phyloP scores from a whole-genome alignment of 257 asterid species.

The Lithospermum erythrorhizon region DNA sequence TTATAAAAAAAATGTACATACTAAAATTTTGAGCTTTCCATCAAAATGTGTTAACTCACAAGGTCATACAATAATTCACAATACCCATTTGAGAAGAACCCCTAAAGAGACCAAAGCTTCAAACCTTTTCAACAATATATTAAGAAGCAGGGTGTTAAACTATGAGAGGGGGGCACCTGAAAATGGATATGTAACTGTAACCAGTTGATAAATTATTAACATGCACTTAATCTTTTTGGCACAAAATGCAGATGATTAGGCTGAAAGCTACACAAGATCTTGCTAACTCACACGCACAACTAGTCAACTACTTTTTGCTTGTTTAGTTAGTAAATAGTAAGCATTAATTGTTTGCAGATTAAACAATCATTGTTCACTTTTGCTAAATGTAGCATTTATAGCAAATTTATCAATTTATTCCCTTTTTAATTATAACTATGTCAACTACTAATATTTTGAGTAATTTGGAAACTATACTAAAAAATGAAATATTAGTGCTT shows the following conservation, averaged over 20 bases:
- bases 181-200: background rate
- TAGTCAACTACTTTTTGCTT: no score
- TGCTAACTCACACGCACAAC: conserved; percentile 6
- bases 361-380: background rate
- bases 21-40: conserved; percentile 19
- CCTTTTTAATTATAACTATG: no score
- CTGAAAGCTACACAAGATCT: conserved; percentile 13
- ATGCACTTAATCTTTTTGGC: no score
- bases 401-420: no score
- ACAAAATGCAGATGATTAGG: conserved; percentile 20
- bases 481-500: no score
- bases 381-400: no score
- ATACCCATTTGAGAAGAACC: no score
- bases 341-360: conserved; percentile 1
- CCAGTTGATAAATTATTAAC: conserved; percentile 9
- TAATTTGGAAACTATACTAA: no score
- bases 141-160: no score
- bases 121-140: conserved; percentile 2
- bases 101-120: conserved; percentile 12
- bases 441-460: no score
- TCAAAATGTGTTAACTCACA: conserved; percentile 1
- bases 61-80: no score
- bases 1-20: no score
- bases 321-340: conserved; percentile 8
- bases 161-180: background rate